Percentiles rank a stretch among this genome's conserved stretches.
Evolutionary conservation across 2,329 filamentous ascomycete genomes (phyloP).

Genomic region (Phoma sp.): DNA sequence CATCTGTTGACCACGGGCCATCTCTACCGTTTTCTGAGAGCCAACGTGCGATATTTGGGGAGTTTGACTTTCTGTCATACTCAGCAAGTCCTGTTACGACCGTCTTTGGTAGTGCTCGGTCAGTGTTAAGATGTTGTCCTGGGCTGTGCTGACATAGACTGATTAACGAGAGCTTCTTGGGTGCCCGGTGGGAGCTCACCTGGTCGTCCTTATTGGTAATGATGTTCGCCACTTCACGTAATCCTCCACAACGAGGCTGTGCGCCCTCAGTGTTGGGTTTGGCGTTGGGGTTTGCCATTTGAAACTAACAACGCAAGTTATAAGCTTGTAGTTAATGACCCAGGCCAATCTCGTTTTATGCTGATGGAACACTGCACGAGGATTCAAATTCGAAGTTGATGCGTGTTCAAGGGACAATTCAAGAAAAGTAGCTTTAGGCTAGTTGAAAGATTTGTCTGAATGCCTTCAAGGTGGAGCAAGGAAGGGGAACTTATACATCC

Average conservation of each 20-base stretch:
- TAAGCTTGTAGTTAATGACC: not conserved
- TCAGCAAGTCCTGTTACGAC: not conserved
- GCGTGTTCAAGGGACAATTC: no score
- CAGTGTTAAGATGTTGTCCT: not conserved
- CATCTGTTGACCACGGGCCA: not conserved
- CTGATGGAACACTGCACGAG: no score
- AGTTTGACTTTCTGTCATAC: not conserved
- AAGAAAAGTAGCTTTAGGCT: no score
- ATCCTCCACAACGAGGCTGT: constrained; percentile 14
- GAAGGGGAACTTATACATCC: not conserved
- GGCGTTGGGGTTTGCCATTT: constrained; percentile 3
- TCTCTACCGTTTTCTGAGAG: not conserved
- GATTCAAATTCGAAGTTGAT: no score
- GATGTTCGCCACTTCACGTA: not conserved
- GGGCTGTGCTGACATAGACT: not conserved
- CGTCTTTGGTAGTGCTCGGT: not conserved
- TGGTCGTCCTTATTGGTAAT: not conserved
- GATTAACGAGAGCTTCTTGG: not conserved
- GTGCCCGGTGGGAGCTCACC: not conserved
- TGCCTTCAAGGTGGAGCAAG: not conserved
- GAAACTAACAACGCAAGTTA: not conserved
- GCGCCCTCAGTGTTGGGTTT: not conserved
- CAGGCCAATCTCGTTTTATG: no score
- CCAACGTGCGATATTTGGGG: not conserved
- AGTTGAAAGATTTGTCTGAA: no score